These are phyloP conservation scores for Panicum miliaceum DNA, from an alignment of 176 grass and related monocot species.

Conservation along the genomic window DNA sequence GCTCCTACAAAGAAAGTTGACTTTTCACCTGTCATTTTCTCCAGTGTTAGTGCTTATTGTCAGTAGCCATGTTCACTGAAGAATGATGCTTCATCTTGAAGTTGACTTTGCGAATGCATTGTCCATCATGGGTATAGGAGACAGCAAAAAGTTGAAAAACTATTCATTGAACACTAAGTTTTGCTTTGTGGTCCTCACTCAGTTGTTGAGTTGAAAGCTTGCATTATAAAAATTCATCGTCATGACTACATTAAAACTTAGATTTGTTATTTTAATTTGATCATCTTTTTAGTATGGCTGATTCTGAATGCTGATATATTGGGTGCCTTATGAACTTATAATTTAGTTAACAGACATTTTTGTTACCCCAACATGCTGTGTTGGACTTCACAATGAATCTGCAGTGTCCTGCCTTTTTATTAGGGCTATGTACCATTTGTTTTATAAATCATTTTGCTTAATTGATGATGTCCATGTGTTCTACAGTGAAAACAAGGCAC, in stretches of 20 bases:
- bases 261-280: neutral
- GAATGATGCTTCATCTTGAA: constrained; percentile 12
- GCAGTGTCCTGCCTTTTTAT: neutral
- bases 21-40: constrained; percentile 1
- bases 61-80: constrained; percentile 10
- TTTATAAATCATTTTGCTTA: neutral
- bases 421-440: neutral
- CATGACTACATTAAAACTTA: neutral
- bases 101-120: constrained; percentile 7
- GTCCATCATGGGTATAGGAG: neutral
- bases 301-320: neutral
- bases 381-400: neutral
- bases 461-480: neutral
- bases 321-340: neutral
- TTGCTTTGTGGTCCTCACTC: neutral
- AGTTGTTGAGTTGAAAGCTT: neutral
- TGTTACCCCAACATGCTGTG: neutral
- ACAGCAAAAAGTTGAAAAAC: neutral
- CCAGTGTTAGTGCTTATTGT: neutral
- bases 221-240: neutral
- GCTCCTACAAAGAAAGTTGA: constrained; percentile 19
- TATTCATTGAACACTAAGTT: neutral
- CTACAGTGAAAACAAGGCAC: neutral
- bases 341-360: neutral
- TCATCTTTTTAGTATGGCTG: neutral